Conservation (phyloP, 257 asterid species). For the Striga asiatica region DNA sequence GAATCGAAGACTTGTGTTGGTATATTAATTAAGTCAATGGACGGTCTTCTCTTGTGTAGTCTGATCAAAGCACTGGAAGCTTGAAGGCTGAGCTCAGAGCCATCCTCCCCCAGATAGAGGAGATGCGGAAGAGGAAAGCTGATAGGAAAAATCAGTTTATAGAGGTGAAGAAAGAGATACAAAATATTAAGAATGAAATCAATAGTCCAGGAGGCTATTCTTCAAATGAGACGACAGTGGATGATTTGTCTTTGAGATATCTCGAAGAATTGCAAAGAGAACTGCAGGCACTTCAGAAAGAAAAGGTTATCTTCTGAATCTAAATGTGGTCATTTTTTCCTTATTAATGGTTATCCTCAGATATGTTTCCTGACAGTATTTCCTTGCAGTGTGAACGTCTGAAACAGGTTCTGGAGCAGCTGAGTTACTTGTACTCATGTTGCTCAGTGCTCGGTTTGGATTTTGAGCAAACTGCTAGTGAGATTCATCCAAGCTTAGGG, state of each 20-base stretch:
- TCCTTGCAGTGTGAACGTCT: slow-evolving; percentile 80
- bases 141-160: slow-evolving; percentile 70
- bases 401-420: slow-evolving; percentile 59
- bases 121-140: slow-evolving; percentile 70
- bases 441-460: slow-evolving; percentile 93
- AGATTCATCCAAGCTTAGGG: slow-evolving; percentile 77
- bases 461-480: slow-evolving; percentile 53
- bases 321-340: neutral
- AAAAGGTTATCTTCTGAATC: slow-evolving; percentile 49
- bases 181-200: slow-evolving; percentile 57
- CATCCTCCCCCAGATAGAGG: slow-evolving; percentile 79
- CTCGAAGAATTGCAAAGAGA: slow-evolving; percentile 73
- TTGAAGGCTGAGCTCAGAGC: slow-evolving; percentile 72
- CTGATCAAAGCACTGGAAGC: slow-evolving; percentile 67
- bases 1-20: neutral
- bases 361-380: slow-evolving; percentile 11
- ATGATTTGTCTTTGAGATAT: slow-evolving; percentile 74
- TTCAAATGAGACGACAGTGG: slow-evolving; percentile 26
- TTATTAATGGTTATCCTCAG: slow-evolving; percentile 3
- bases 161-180: slow-evolving; percentile 56
- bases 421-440: slow-evolving; percentile 53
- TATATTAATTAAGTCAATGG: neutral
- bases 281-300: slow-evolving; percentile 69
- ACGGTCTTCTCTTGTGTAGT: slow-evolving; percentile 27
- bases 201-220: slow-evolving; percentile 26